Evolutionary conservation across 129 eudicot species (phyloP).

Genomic region (Artemisia argyi): DNA sequence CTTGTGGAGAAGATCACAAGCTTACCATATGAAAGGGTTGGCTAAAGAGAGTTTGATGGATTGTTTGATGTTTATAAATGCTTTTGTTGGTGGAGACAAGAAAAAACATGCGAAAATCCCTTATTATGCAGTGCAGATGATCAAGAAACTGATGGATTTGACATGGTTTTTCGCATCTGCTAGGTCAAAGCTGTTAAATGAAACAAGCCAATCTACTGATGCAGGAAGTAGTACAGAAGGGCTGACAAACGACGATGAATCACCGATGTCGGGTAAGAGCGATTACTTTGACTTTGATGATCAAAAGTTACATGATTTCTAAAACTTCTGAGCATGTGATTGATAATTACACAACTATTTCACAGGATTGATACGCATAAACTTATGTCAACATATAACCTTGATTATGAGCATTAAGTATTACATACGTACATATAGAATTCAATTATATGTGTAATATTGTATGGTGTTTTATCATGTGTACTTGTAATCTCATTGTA

Average conservation of each 20-base stretch:
- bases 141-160: constrained; percentile 68
- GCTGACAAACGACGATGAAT: constrained; percentile 17
- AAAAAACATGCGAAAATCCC: constrained; percentile 46
- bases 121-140: constrained; percentile 64
- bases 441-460: neutral
- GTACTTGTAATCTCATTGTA: too few species aligned
- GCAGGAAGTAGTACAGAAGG: constrained; percentile 23
- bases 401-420: neutral
- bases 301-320: neutral
- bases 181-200: constrained; percentile 29
- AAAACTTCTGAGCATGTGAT: neutral
- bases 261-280: constrained; percentile 41
- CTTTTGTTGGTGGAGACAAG: constrained; percentile 28
- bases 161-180: constrained; percentile 71
- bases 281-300: neutral
- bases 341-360: neutral
- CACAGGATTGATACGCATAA: neutral
- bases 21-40: constrained; percentile 82
- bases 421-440: neutral
- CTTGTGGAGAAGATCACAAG: constrained; percentile 95
- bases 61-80: constrained; percentile 65
- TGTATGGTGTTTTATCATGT: too few species aligned
- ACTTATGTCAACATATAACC: neutral
- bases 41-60: constrained; percentile 96
- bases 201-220: constrained; percentile 20